Evolutionary conservation across 1,284 basidiomycete species (phyloP).

Genomic region (Leccinum pachyderme): DNA sequence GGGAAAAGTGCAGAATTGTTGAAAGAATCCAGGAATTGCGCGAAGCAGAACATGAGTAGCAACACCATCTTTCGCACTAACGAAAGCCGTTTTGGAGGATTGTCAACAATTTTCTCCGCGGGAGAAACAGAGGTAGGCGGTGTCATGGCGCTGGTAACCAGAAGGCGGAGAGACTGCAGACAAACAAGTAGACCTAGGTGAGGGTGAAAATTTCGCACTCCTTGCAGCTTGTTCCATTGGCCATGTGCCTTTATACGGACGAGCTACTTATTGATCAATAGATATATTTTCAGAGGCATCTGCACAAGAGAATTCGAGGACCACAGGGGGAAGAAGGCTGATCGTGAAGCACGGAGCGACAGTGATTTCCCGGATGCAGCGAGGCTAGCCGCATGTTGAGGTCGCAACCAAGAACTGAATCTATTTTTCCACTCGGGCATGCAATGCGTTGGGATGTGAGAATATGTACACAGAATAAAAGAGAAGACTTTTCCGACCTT

Average conservation of each 20-base stretch:
- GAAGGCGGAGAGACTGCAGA: neutral
- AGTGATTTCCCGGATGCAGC: neutral
- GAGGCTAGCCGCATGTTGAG: neutral
- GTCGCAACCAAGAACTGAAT: neutral
- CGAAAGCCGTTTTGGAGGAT: conserved; percentile 15
- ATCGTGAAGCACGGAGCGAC: neutral
- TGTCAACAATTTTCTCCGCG: conserved; percentile 27
- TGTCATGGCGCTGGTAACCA: conserved; percentile 11
- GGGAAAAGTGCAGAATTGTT: neutral
- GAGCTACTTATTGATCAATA: neutral
- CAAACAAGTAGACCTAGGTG: conserved; percentile 2
- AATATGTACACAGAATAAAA: neutral
- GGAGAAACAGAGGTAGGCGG: conserved; percentile 9
- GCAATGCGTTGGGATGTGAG: neutral
- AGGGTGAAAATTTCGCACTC: neutral
- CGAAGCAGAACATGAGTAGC: conserved; percentile 26
- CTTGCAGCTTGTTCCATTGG: neutral
- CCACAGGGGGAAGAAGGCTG: neutral
- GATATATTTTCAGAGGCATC: neutral
- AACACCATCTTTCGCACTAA: conserved; percentile 33
- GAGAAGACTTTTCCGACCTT: neutral
- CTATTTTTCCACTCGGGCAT: conserved; percentile 1
- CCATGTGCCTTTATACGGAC: neutral
- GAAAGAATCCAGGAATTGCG: neutral
- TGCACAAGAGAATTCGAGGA: neutral